Evolutionary conservation across 768 basidiomycete genomes (phyloP).

Genomic region (Tulasnella sp.): DNA sequence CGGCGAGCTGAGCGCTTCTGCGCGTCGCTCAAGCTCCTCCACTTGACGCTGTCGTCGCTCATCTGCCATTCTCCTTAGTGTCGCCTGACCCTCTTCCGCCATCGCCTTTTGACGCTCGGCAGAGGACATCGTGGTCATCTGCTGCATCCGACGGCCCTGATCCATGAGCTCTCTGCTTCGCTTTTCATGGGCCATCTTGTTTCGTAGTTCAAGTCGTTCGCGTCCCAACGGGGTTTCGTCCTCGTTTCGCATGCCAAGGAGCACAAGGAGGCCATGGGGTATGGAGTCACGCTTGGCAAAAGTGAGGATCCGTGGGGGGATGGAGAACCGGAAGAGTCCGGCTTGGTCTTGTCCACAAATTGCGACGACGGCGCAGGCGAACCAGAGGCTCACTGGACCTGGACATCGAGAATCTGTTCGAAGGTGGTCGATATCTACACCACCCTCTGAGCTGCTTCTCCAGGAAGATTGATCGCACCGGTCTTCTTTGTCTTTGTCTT

Average conservation of each 20-base stretch:
- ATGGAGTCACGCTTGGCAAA: conserved; percentile 4
- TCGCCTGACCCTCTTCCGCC: neutral
- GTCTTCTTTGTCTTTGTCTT: too few species aligned
- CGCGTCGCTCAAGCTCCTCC: neutral
- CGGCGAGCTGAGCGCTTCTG: neutral
- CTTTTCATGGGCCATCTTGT: neutral
- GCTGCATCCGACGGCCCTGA: neutral
- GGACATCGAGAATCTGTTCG: too few species aligned
- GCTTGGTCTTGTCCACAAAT: neutral
- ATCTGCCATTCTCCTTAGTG: neutral
- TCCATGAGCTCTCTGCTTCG: neutral
- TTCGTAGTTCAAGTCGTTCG: neutral
- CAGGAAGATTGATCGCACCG: too few species aligned
- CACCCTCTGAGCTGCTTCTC: too few species aligned
- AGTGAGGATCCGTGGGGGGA: neutral
- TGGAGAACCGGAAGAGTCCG: conserved; percentile 1
- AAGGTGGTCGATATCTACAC: too few species aligned
- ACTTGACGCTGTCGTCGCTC: neutral
- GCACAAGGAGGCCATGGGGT: conserved; percentile 4
- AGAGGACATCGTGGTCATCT: neutral
- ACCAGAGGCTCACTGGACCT: neutral
- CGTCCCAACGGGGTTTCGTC: neutral
- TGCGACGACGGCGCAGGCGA: conserved; percentile 2
- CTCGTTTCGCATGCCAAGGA: neutral
- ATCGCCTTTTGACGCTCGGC: neutral